Conservation (phyloP, 1,284 basidiomycete genomes). For the Ceratobasidium papillatum region DNA sequence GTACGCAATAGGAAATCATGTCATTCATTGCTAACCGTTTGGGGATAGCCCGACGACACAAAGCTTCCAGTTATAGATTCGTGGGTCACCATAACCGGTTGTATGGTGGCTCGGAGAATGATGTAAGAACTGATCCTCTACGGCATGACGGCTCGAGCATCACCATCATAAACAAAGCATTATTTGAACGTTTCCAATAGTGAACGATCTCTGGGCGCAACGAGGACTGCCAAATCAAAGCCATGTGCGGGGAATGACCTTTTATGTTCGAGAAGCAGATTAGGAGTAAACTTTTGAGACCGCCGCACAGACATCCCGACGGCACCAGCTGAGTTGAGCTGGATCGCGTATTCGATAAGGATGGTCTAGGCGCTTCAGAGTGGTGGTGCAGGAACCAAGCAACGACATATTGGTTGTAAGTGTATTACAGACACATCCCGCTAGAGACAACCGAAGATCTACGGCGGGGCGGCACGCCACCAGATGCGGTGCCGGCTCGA, state of each 20-base stretch:
- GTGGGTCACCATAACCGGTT: neutral
- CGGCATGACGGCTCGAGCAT: neutral
- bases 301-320: slow-evolving; percentile 15
- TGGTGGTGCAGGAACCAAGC: slow-evolving; percentile 20
- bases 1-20: neutral
- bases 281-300: neutral
- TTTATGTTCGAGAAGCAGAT: slow-evolving; percentile 22
- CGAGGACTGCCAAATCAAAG: neutral
- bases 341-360: slow-evolving; percentile 33
- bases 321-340: slow-evolving; percentile 39
- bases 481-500: slow-evolving; percentile 37
- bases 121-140: neutral
- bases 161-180: neutral
- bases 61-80: slow-evolving; percentile 7
- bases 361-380: neutral
- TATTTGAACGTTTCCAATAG: neutral
- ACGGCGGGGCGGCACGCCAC: slow-evolving; percentile 2
- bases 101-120: neutral
- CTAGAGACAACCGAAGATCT: slow-evolving; percentile 22
- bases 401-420: neutral
- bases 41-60: neutral
- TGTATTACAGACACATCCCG: slow-evolving; percentile 8
- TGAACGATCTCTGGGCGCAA: slow-evolving; percentile 7
- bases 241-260: slow-evolving; percentile 8
- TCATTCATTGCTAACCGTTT: neutral